Evolutionary conservation across 2,329 filamentous ascomycete species (phyloP), one percentile per base, ranked within the genome.

Genomic region (Aspergillus sp.): DNA sequence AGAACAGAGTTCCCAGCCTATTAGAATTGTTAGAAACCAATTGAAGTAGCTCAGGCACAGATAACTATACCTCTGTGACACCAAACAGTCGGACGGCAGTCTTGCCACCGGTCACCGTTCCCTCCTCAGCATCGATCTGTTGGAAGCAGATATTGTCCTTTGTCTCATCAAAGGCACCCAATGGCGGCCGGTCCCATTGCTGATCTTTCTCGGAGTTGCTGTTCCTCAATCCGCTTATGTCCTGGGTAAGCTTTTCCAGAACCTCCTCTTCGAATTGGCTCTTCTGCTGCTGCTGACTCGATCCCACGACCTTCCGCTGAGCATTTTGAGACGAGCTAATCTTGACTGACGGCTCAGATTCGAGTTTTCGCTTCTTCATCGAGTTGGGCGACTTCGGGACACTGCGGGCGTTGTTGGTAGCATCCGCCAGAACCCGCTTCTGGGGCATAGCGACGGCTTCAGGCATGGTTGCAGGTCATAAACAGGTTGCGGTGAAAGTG

Each of bases 41-140:
- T 28, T 13, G 7, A 11, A 22, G 16, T 7, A 6, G 39, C 68
- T 58, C 4, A 14, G 8, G 13, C 8, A 14, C 7, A 19, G n/a
- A 29, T 45, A 55, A 35, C 10, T 29, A 42, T 60, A 78, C 78
- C 68, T 82, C 78, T 20, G 86, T 94, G 3, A 96, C 86, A 49
- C 91, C 91, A 61, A 96, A 98, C 13, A 98, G 72, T 66, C 91
- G 93, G 36, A 98, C 75, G 0, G 85, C 80, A 0, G 84, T 69
- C 52, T 70, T 79, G 13, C 84, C 85, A 30, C 83, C 83, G 54
- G 80, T 67, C 2, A 95, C 60, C 3, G 78, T 82, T 13, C 91
- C 89, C 57, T 98, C 89, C 54, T 96, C 88, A 1, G 78, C 82
- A 52, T 98, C 93, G 46, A 98, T 98, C 52, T 93, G 82, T 63